phyloP scores from a whole-genome alignment of 2,329 filamentous ascomycete species.

The Periconia digitata region DNA sequence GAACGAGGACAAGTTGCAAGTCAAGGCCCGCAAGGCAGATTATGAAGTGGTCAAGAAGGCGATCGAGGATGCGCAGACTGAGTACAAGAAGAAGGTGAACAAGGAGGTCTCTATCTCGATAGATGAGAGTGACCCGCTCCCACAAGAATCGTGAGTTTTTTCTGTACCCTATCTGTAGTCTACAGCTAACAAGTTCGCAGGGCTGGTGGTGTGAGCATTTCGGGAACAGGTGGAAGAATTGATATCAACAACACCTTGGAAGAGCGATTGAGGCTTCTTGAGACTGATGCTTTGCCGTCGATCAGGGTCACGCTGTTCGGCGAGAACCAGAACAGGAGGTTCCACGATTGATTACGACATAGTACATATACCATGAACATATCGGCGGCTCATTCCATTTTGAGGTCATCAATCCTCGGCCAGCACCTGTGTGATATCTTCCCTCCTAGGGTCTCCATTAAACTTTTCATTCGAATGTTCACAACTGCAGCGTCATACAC shows the following conservation, averaged over 20 bases:
- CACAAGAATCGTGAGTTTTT: constrained; percentile 75
- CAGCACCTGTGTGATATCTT: not conserved
- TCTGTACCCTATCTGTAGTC: not conserved
- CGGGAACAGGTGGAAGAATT: constrained; percentile 88
- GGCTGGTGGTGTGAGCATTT: constrained; percentile 77
- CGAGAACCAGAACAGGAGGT: constrained; percentile 92
- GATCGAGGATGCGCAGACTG: constrained; percentile 71
- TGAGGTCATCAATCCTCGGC: not conserved
- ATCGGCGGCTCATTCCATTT: not conserved
- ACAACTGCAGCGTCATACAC: constrained; percentile 4
- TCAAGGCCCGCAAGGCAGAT: constrained; percentile 81
- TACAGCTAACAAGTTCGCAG: constrained; percentile 52
- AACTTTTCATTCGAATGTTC: not conserved
- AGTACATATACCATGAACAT: not conserved
- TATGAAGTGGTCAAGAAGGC: constrained; percentile 75
- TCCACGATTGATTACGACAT: constrained; percentile 71
- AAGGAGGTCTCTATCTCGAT: constrained; percentile 70
- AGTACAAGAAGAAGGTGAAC: constrained; percentile 79
- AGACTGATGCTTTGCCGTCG: constrained; percentile 80
- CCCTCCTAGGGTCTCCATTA: not conserved
- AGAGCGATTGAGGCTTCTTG: constrained; percentile 80
- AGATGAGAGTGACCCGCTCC: constrained; percentile 76
- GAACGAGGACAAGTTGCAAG: constrained; percentile 73
- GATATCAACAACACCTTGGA: constrained; percentile 99
- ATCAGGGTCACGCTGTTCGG: constrained; percentile 88